Percentiles rank a stretch among this genome's conserved stretches.
These are phyloP conservation scores for Chloroidium sp. DNA, from an alignment of 163 green algal genomes.

Conservation along the genomic window DNA sequence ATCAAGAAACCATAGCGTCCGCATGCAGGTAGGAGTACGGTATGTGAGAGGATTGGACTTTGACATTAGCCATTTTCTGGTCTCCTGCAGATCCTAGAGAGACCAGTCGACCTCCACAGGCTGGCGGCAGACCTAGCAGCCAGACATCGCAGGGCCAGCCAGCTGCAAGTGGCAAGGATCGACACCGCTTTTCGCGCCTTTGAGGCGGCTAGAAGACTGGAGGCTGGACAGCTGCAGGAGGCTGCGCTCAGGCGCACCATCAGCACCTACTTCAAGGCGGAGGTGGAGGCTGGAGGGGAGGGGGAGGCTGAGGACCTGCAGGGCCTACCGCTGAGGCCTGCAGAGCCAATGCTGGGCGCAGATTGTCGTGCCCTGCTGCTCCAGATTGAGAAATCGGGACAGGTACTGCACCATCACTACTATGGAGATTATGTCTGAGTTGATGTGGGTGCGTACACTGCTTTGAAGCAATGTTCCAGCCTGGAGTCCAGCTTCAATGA, in stretches of 20 bases:
- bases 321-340: constrained; percentile 20
- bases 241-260: constrained; percentile 20
- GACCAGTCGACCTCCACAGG: constrained; percentile 21
- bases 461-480: background rate
- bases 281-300: background rate
- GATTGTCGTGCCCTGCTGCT: background rate
- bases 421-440: background rate
- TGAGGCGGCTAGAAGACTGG: constrained; percentile 5
- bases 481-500: background rate
- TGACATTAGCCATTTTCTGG: background rate
- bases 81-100: constrained; percentile 20
- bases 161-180: constrained; percentile 39
- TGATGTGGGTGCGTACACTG: background rate
- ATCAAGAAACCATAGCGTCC: no score
- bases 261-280: constrained; percentile 32
- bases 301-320: background rate
- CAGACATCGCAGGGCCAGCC: constrained; percentile 16
- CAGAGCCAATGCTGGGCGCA: background rate
- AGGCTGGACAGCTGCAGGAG: constrained; percentile 12
- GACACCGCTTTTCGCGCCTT: constrained; percentile 53
- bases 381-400: background rate
- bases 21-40: no score
- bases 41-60: no score
- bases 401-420: background rate
- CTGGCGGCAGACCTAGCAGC: constrained; percentile 28